Base-by-base conservation (phyloP, 2,329 filamentous ascomycete species). In the Dichotomopilus funicola region DNA sequence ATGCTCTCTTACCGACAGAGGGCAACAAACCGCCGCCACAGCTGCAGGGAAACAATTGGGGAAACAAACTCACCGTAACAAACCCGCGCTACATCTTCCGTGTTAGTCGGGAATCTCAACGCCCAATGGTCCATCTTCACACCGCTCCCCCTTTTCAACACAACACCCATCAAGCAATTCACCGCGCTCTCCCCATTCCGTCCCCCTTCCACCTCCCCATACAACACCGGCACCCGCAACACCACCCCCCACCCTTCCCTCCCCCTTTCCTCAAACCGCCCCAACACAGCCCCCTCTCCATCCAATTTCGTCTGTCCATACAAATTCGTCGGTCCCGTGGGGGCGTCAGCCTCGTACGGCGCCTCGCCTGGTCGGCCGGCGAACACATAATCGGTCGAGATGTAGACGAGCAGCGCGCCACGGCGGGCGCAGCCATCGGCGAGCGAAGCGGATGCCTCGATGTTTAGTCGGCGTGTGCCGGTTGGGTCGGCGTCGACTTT, bases 61-160 rank as follows among this genome's bases (percentile, higher is more conserved):
- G 13, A 50, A 34, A 19, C 46, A 13, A 34, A 64, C 75, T 63
- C 74, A 84, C 82, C 82, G 59, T 83, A 78, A 64, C 85, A 88
- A 46, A 96, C 88, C 41, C 91, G 79, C 13, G 79, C 90, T 13
- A 95, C 86, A 66, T 96, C 91, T 67, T 90, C 86, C 0, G 90
- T 95, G 68, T 94, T 94, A 6, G 91, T 95, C 7, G 91, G 91
- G 72, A 89, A 95, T 34, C 91, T 81, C 50, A 88, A 73, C 1
- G 88, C 85, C 84, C 89, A 95, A 69, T 95, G 85, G 66, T 96
- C 91, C 84, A 95, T 91, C 67, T 82, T 85, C 42, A 91, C 76
- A 55, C 78, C 78, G 1, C 76, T 13, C 11, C 84, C 80, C 67
- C 91, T 87, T 68, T 88, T 88, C 81, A 83, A 86, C 6, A 96